Percentiles rank a stretch among this genome's conserved stretches.
Evolutionary conservation across 805 yeast species (phyloP).

Genomic region (Metschnikowia gelsemii): DNA sequence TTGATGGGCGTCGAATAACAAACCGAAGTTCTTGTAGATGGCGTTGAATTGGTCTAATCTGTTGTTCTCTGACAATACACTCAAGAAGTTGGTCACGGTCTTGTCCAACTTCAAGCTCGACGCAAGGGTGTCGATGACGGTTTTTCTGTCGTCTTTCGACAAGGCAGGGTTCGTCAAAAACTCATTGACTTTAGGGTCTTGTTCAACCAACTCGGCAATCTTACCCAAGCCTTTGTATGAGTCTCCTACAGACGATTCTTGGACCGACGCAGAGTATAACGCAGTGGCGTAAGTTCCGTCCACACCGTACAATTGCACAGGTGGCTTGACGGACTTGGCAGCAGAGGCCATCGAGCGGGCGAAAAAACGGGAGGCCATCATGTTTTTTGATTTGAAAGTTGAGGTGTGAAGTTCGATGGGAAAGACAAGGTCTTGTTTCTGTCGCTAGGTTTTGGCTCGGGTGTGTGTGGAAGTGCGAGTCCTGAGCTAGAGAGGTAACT

Average conservation of each 20-base stretch:
- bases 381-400: slow-evolving; percentile 4
- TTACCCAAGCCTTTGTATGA: slow-evolving; percentile 64
- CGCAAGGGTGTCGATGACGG: slow-evolving; percentile 62
- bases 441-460: slow-evolving; percentile 9
- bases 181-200: slow-evolving; percentile 62
- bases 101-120: slow-evolving; percentile 55
- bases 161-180: slow-evolving; percentile 82
- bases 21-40: slow-evolving; percentile 68
- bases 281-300: slow-evolving; percentile 98
- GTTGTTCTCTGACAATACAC: slow-evolving; percentile 90
- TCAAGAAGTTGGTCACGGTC: slow-evolving; percentile 74
- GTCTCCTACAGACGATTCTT: slow-evolving; percentile 71
- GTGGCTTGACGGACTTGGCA: slow-evolving; percentile 67
- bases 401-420: too few relatives aligned
- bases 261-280: slow-evolving; percentile 85
- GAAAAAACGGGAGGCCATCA: slow-evolving; percentile 64
- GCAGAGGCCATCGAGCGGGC: slow-evolving; percentile 75
- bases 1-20: slow-evolving; percentile 82
- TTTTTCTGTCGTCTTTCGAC: slow-evolving; percentile 67
- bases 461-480: slow-evolving; percentile 12
- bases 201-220: slow-evolving; percentile 52
- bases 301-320: slow-evolving; percentile 90
- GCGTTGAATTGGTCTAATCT: slow-evolving; percentile 70
- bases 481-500: neutral
- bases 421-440: too few relatives aligned